Base-by-base conservation (phyloP, 2,329 filamentous ascomycete species). In the Microdochium trichocladiopsis region DNA sequence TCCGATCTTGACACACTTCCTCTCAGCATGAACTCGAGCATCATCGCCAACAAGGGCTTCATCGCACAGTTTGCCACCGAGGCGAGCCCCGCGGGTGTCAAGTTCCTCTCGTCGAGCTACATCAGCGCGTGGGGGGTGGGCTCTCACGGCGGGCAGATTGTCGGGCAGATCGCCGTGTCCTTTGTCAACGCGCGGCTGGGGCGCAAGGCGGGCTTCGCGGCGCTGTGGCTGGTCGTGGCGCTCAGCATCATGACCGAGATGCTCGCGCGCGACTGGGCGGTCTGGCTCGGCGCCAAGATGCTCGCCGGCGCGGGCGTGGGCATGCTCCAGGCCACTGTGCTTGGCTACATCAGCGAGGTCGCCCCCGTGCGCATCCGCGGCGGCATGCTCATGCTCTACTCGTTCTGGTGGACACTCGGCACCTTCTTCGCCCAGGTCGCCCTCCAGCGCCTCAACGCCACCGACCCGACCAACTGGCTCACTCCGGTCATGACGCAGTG, bases 401-500 rank as follows among this genome's bases (percentile, higher is more conserved):
- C 59, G 18, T 69, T 71, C 66, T 69, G 43, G 23, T 22, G 18
- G 43, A 25, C 43, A 21, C 9, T 47, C n/a, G 21, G 21, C 4
- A 22, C 43, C 5, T 47, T 47, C 8, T 72, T 71, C 48, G 70
- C 67, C n/a, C 69, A 69, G 2, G 65, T 75, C 0, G 71, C 71
- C 1, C 63, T 74, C 9, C 64, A 73, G 37, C 55, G 56, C 9
- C 61, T 74, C 8, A 64, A 63, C 31, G 53, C 55, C 2, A 50
- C 48, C 0, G 59, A 67, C 41, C 69, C 70, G 0, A 61, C 62
- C 25, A 57, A 72, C 37, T 74, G 65, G 52, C 59, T 60, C 3
- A 65, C 64, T 4, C 63, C 71, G 2, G 72, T 73, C 48, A 72
- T 71, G 52, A 70, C 70, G 1, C 71, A 74, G 63, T 73, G 72